A percentile compares a stretch with the other conserved stretches of the same genome.
Evolutionary conservation across 169 alveolate species (phyloP).

Genomic region (Plasmodium gonderi): DNA sequence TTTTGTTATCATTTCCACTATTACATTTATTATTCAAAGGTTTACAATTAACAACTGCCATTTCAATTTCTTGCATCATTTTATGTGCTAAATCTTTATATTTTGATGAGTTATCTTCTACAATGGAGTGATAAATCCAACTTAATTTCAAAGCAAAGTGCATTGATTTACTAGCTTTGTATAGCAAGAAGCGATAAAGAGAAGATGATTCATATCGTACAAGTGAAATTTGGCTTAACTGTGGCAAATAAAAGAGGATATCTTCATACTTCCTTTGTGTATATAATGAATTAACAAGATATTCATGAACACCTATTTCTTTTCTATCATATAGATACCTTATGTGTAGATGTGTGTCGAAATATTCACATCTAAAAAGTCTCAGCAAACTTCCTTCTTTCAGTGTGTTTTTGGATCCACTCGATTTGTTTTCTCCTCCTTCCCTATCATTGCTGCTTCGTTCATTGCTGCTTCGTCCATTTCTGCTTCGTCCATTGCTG

Average conservation of each 20-base stretch:
- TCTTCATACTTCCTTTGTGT: slow-evolving; percentile 87
- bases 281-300: slow-evolving; percentile 90
- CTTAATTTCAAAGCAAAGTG: slow-evolving; percentile 90
- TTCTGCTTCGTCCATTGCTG: neutral
- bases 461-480: neutral
- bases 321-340: slow-evolving; percentile 89
- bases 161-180: slow-evolving; percentile 89
- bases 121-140: slow-evolving; percentile 91
- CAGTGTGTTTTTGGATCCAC: slow-evolving; percentile 1
- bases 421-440: neutral
- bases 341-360: slow-evolving; percentile 91
- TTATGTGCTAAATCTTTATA: slow-evolving; percentile 86
- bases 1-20: slow-evolving; percentile 18
- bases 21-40: slow-evolving; percentile 59
- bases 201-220: slow-evolving; percentile 84
- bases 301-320: slow-evolving; percentile 92
- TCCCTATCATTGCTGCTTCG: neutral
- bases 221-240: slow-evolving; percentile 82
- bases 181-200: slow-evolving; percentile 86
- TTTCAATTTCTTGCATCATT: slow-evolving; percentile 91
- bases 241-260: slow-evolving; percentile 89
- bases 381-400: slow-evolving; percentile 89
- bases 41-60: slow-evolving; percentile 93
- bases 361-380: slow-evolving; percentile 90
- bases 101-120: slow-evolving; percentile 83